Base-by-base conservation (phyloP, 2,329 filamentous ascomycete genomes). In the Pseudonectria buxi region DNA sequence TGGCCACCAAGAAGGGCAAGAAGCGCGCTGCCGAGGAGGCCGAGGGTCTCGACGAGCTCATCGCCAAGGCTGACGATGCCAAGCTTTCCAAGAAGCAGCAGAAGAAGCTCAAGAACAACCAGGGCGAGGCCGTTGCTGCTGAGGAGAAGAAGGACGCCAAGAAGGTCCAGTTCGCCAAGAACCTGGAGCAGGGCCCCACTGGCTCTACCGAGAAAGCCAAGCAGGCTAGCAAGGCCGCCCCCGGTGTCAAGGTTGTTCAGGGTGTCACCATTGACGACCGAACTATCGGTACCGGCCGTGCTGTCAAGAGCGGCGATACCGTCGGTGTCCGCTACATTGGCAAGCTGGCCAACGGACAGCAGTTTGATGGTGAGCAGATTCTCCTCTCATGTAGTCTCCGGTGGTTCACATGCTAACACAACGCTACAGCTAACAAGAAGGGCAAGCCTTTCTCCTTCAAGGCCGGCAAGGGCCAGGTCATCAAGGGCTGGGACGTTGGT, bases 21-120 rank as follows among this genome's bases (percentile, higher is more conserved):
- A 94, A 98, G 84, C 89, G 92, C 51, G 67, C 82, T 28, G 90
- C 89, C 30, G 86, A 87, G 54, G 79, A 82, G 35, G 74, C 64
- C 27, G 78, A 82, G 59, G 73, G 71, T 43, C 81, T 95, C 16
- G 89, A 95, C 53, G 85, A 86, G 47, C 67, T 95, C 63, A 94
- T 95, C 56, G 75, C 81, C 62, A 90, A 92, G 40, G 61, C 75
- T 45, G 76, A 78, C 47, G 83, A 88, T 52, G 60, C 73, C 50
- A 89, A 89, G 71, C 74, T 88, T 45, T 89, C 81, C 76, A 95
- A 95, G 77, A 95, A 95, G 73, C 86, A 96, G 65, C 76, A 84
- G 55, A 96, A 98, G 83, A 95, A 95, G 76, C 76, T 90, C 47
- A 94, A 94, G 81, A 95, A 95, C 76, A 96, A 96, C 74, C 86